Evolutionary conservation across 441 rosid species (phyloP).

Genomic region (Populus trichocarpa): DNA sequence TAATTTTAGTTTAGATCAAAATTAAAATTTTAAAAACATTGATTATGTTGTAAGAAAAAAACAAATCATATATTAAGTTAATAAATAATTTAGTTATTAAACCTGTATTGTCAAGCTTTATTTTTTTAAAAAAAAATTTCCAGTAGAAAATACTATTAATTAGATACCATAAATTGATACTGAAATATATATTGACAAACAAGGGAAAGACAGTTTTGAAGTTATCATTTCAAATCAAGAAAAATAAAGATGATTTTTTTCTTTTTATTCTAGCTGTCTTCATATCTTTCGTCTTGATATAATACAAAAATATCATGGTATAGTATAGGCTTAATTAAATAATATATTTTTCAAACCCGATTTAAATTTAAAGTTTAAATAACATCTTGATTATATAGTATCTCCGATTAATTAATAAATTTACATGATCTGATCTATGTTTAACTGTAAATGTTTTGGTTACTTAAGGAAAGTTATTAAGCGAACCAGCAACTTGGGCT

Average conservation of each 20-base stretch:
- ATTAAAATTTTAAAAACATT: too few species aligned
- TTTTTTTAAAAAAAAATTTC: too few species aligned
- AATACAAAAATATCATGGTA: not conserved
- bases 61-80: not conserved
- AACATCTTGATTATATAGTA: not conserved
- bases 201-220: too few species aligned
- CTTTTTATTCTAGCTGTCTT: not conserved
- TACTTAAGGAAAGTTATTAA: not conserved
- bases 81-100: too few species aligned
- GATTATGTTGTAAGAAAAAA: not conserved
- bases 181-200: too few species aligned
- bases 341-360: not conserved
- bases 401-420: not conserved
- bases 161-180: too few species aligned
- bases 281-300: not conserved
- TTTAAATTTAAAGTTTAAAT: not conserved
- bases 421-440: not conserved
- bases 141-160: too few species aligned
- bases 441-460: not conserved
- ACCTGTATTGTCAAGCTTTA: not conserved
- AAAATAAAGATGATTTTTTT: not conserved
- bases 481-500: not conserved
- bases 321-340: not conserved
- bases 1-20: too few species aligned
- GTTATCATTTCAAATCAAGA: not conserved